Evolutionary conservation across 257 asterid species (phyloP).

Genomic region (Nicotiana benthamiana): DNA sequence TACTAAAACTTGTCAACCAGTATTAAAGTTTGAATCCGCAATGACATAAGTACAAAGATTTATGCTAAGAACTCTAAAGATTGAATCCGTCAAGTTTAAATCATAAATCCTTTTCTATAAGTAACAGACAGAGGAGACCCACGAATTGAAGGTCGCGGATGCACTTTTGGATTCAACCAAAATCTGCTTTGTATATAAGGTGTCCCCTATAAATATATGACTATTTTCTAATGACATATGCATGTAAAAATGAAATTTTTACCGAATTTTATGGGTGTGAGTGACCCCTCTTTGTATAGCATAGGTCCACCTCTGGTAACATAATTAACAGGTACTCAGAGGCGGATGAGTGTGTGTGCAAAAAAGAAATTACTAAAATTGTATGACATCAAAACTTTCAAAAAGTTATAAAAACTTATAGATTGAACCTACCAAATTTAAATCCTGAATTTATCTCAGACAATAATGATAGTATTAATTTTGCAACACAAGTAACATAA

Average conservation of each 20-base stretch:
- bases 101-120: not conserved
- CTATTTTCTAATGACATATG: no score
- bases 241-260: no score
- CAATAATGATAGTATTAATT: not conserved
- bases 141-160: no score
- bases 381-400: not conserved
- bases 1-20: not conserved
- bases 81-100: not conserved
- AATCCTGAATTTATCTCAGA: not conserved
- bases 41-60: not conserved
- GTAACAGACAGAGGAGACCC: not conserved
- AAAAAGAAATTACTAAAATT: no score
- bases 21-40: not conserved
- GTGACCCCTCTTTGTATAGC: no score
- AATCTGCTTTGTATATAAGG: no score
- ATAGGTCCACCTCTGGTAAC: no score
- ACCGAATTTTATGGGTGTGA: no score
- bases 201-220: no score
- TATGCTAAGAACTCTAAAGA: not conserved
- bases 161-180: no score
- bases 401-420: not conserved
- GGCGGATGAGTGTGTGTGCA: not conserved
- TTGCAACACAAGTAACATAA: not conserved
- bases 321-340: not conserved
- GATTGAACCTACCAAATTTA: not conserved